Evolutionary conservation across 306 rosid species (phyloP).

Genomic region (Pyrus communis): DNA sequence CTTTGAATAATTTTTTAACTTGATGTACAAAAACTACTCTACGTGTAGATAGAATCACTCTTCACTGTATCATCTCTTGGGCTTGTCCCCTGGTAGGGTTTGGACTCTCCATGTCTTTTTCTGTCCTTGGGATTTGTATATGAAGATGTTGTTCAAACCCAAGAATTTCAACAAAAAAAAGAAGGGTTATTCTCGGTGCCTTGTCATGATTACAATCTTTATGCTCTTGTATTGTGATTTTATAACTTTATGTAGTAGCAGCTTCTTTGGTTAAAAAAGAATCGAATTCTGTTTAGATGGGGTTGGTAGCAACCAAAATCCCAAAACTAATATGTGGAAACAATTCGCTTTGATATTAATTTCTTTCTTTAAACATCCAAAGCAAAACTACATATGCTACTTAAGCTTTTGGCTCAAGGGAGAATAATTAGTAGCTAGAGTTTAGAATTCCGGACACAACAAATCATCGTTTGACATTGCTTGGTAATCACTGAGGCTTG

Average conservation of each 20-base stretch:
- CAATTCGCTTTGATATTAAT: background rate
- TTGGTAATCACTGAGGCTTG: slow-evolving; percentile 27
- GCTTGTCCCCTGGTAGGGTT: too few relatives aligned
- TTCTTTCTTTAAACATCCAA: background rate
- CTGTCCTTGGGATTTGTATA: too few relatives aligned
- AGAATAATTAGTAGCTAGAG: background rate
- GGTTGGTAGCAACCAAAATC: background rate
- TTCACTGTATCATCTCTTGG: too few relatives aligned
- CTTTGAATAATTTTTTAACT: too few relatives aligned
- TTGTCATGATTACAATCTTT: too few relatives aligned
- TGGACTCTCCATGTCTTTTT: too few relatives aligned
- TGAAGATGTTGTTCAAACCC: too few relatives aligned
- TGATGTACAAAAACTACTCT: too few relatives aligned
- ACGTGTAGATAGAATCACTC: too few relatives aligned
- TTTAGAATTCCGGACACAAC: background rate
- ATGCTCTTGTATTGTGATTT: background rate
- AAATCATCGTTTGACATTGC: background rate
- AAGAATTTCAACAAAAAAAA: too few relatives aligned
- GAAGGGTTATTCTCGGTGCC: too few relatives aligned
- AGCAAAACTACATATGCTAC: background rate
- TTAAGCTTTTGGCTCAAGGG: background rate
- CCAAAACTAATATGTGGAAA: background rate
- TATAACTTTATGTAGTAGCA: background rate
- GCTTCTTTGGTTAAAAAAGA: background rate
- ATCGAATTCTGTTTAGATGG: background rate